Evolutionary conservation across 2,329 filamentous ascomycete genomes (phyloP).

Genomic region (Diaporthe citri): DNA sequence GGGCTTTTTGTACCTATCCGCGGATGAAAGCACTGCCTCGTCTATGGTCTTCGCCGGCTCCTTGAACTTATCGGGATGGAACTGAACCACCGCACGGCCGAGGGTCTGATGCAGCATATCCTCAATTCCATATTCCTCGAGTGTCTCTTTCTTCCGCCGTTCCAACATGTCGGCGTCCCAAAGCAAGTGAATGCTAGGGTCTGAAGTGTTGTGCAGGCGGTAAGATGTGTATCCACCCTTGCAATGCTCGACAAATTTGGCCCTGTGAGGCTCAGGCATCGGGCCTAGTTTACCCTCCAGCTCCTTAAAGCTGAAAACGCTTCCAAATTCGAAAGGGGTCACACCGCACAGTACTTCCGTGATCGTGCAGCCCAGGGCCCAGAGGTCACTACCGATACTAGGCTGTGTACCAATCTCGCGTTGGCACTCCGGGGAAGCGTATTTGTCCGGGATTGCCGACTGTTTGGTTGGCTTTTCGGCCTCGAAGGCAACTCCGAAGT

Average conservation of each 20-base stretch:
- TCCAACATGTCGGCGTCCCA: not conserved
- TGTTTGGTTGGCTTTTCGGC: fast-evolving
- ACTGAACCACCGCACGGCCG: not conserved
- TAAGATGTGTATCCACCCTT: not conserved
- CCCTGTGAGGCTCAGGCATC: not conserved
- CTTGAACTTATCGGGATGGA: not conserved
- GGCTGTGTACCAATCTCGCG: not conserved
- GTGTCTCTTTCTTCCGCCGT: too few relatives aligned
- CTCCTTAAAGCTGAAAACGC: not conserved
- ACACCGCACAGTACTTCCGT: not conserved
- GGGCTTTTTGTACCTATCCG: not conserved
- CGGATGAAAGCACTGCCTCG: not conserved
- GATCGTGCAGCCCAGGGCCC: conserved; percentile 1
- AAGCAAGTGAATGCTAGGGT: not conserved
- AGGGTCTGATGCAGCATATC: not conserved
- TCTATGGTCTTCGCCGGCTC: not conserved
- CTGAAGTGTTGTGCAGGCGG: not conserved
- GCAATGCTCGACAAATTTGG: not conserved
- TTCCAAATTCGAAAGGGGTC: not conserved
- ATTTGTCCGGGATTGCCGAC: not conserved
- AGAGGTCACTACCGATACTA: not conserved
- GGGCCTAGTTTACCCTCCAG: not conserved
- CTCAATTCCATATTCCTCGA: not conserved
- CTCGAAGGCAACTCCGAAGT: not conserved
- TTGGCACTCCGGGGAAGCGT: not conserved